Conservation (phyloP, 177 flowering plant genomes). For the Vitis hybrid region DNA sequence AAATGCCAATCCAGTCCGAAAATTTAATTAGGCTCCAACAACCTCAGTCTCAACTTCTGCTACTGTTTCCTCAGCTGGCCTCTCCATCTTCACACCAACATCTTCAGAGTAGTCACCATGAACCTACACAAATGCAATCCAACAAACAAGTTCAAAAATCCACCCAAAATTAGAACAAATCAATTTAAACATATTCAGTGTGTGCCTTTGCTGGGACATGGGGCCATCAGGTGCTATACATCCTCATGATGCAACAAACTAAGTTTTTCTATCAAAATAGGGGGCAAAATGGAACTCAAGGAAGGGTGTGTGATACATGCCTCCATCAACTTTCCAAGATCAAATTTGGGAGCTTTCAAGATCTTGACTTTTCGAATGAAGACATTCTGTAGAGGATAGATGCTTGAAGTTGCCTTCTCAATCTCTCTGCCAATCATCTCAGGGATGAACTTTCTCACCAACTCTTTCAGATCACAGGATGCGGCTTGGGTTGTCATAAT, state of each 20-base stretch:
- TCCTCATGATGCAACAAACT: no score
- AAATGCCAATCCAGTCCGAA: no score
- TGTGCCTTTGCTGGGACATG: no score
- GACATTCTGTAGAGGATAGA: constrained; percentile 66
- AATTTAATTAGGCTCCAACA: constrained; percentile 33
- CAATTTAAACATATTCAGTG: no score
- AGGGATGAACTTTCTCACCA: constrained; percentile 64
- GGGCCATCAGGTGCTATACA: no score
- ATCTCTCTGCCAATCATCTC: constrained; percentile 68
- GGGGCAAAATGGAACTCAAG: no score
- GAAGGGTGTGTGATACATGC: constrained; percentile 16
- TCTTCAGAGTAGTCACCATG: constrained; percentile 56
- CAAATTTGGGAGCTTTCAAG: constrained; percentile 70
- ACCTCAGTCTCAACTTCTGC: constrained; percentile 37
- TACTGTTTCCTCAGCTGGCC: constrained; percentile 46
- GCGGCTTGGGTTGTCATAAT: constrained; percentile 59
- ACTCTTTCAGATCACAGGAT: constrained; percentile 56
- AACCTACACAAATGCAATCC: constrained; percentile 26
- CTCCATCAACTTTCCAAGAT: constrained; percentile 70
- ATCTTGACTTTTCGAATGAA: constrained; percentile 68
- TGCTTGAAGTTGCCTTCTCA: constrained; percentile 65
- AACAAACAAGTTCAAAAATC: neutral
- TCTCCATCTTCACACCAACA: constrained; percentile 47
- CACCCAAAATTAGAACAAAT: no score
- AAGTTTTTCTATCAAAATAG: no score